Base-by-base conservation (phyloP, 306 rosid species). In the Spatholobus suberectus region DNA sequence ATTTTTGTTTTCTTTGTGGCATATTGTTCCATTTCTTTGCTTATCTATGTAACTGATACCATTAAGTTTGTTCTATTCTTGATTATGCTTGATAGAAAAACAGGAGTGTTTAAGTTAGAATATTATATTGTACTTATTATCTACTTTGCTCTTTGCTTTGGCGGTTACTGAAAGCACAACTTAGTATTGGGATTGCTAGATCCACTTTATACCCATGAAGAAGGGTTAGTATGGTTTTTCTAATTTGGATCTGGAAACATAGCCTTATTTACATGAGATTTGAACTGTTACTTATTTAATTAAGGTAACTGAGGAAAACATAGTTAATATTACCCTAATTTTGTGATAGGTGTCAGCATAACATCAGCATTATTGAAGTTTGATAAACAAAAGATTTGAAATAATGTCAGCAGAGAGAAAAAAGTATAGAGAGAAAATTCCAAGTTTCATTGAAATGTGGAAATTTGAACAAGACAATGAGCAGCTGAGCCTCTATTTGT, bases 51-150 rank as follows among this genome's bases (percentile, higher is more conserved):
- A 37, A 62, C 26, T 62, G 13, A 10, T 63, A 18, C 14, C 75
- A 18, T 49, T 34, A 5, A 44, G 41, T 29, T 6, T 46, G 52
- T 61, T 70, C 9, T n/a, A n/a, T 57, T 17, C 15, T 55, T 83
- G 11, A 58, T 43, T 69, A 18, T 54, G 37, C 52, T 75, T 46
- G 62, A 24, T 73, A 51, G 69, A 74, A 81, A 82, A 67, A 54
- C 15, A 46, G 18, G 57, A 43, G 29, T 20, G 32, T 26, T 18
- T 29, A 18, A n/a, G 43, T 15, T 81, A 11, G 37, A 65, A 17
- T 32, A 67, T 34, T 70, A 29, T 43, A 37, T 49, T 35, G 27
- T 38, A 49, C 73, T 72, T 46, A 20, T 44, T 51, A 37, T 81
- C 61, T 72, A 29, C 47, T 80, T 71, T 51, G 43, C 49, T 71